Base-by-base conservation (phyloP, 2,329 filamentous ascomycete genomes). In the Endothia cerciana region DNA sequence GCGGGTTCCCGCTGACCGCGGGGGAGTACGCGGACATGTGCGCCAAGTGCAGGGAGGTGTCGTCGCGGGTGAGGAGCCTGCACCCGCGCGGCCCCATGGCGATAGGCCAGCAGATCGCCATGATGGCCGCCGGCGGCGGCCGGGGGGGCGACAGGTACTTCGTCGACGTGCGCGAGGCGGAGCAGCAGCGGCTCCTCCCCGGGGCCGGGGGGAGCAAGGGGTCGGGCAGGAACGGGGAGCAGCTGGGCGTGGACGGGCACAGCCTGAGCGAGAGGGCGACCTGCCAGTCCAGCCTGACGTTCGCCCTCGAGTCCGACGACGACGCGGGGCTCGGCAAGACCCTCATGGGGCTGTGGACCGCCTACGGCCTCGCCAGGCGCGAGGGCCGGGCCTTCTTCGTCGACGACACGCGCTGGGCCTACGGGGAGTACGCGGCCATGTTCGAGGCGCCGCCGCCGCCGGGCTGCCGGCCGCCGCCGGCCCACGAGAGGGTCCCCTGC, bases 321-420 rank as follows among this genome's bases (percentile, higher is more conserved):
- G 89, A 94, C 72, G 91, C 91, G 2, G 93, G 93, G 2, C 81
- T 97, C 11, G 93, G 93, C 6, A 88, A 87, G 69, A 88, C 90
- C 1, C 77, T 97, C 66, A 88, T 96, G 84, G 85, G 89, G 73
- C 75, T 97, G 64, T 97, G 93, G 92, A 90, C 90, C 72, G 89
- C 92, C 33, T 96, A 95, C 74, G 91, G 91, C 3, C 79, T 96
- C 63, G 92, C 93, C 2, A 83, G 89, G 73, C 85, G 88, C 66
- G 91, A 96, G 74, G 86, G 86, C 17, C 83, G 92, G 30, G 83
- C 87, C 0, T 96, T 97, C 77, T 96, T 97, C 78, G 82, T 97
- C 69, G 92, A 96, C 72, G 93, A 97, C 77, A 87, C 90, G 7
- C 84, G 89, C 70, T 97, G 93, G 89, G 89, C 90, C 1, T 95